Base-by-base conservation (phyloP, 31 red algal species). In the Odonthalia washingtoniensis region DNA sequence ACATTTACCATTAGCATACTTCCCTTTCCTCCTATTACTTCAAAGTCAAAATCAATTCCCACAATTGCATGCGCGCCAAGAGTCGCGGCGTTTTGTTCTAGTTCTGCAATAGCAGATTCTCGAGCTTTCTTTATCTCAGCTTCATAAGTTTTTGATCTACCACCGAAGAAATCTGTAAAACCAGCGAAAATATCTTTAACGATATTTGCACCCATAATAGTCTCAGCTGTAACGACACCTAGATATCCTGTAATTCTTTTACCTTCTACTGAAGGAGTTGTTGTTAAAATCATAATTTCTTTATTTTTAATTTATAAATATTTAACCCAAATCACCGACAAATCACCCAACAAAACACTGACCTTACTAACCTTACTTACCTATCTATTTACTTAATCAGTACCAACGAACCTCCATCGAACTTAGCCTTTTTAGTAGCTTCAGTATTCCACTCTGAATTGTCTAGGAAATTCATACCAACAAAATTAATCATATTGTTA, bases 191-290 rank as follows among this genome's bases (percentile, higher is more conserved):
- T 36, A 68, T 68, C 64, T 36, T 68, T 68, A 36, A 68, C 30
- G 64, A 68, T 68, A 36, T 68, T 68, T 32, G 64, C 64, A 68
- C 64, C 64, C 64, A 68, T 32, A 36, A 68, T 68, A 36, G 64
- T 36, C 64, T 68, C 64, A 68, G 32, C 64, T 32, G 34, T 36
- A 36, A 68, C 64, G 64, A 68, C 34, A 36, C 64, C 64, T 35
- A 32, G 64, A 36, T 68, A 68, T 32, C 34, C 64, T 68, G 30
- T 36, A 36, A 68, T 68, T 36, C 32, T 32, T 32, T 36, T 32
- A 35, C 64, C 64, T 68, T 68, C 64, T 32, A 68, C 64, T 32
- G 32, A 35, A 32, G 64, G 34, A 36, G 64, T 68, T 32, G 64
- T 68, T 32, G 64, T 68, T 36, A 35, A 35, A 32, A 68, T 32